These are phyloP conservation scores for Hanseniaspora mollemarum DNA, from an alignment of 805 yeast species.

Conservation along the genomic window DNA sequence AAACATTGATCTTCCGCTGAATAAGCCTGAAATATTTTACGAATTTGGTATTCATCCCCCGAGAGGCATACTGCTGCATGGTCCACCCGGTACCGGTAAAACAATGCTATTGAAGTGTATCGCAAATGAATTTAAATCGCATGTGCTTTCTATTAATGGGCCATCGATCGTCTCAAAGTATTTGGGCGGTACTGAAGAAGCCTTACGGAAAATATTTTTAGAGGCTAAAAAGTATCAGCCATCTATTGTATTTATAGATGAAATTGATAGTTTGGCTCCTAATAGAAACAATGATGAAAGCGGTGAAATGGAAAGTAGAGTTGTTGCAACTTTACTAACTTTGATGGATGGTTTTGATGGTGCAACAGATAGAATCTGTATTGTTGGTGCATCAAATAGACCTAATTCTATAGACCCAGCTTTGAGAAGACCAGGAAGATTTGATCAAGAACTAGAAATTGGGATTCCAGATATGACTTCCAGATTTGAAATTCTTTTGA, in stretches of 20 bases:
- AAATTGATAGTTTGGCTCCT: constrained; percentile 86
- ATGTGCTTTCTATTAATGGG: constrained; percentile 74
- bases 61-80: constrained; percentile 83
- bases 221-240: constrained; percentile 87
- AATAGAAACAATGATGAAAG: constrained; percentile 70
- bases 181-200: constrained; percentile 85
- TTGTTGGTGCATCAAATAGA: constrained; percentile 63
- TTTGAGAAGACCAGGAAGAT: constrained; percentile 73
- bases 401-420: constrained; percentile 62
- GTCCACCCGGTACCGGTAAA: constrained; percentile 97
- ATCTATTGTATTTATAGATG: constrained; percentile 78
- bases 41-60: constrained; percentile 89
- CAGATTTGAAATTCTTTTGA: constrained; percentile 56
- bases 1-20: constrained; percentile 69
- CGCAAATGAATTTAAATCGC: constrained; percentile 69
- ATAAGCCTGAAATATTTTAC: constrained; percentile 61
- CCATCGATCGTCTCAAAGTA: constrained; percentile 88
- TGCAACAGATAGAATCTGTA: constrained; percentile 42
- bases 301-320: constrained; percentile 82
- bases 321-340: constrained; percentile 77
- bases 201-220: constrained; percentile 64
- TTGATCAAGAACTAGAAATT: constrained; percentile 80
- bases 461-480: constrained; percentile 84
- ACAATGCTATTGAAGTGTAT: constrained; percentile 76
- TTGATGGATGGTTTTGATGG: constrained; percentile 64